Conservation (phyloP, 208 protist species). For the Leishmania tropica region DNA sequence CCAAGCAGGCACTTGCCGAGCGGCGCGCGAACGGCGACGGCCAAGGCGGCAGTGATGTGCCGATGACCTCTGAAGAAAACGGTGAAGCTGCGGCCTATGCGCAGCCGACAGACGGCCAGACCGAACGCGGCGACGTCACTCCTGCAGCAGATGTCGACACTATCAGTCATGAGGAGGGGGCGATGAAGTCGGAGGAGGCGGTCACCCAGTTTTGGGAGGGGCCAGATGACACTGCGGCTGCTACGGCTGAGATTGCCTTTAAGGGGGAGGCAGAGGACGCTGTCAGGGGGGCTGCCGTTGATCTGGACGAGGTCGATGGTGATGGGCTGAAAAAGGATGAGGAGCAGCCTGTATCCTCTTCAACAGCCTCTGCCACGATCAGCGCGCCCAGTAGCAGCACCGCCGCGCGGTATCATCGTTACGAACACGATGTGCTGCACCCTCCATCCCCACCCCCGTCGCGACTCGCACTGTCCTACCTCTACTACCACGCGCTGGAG, state of each 20-base stretch:
- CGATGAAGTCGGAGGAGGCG: background rate
- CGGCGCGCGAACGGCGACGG: background rate
- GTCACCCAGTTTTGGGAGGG: background rate
- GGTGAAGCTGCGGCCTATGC: background rate
- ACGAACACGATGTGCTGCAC: background rate
- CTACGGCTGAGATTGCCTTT: background rate
- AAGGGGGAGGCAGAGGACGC: background rate
- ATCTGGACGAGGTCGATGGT: background rate
- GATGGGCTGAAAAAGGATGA: background rate
- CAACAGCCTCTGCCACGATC: background rate
- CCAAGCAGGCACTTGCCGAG: background rate
- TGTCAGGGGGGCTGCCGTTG: background rate
- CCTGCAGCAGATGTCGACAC: background rate
- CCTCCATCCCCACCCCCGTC: constrained; percentile 14
- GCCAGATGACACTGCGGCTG: background rate
- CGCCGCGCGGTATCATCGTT: background rate
- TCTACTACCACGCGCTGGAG: constrained; percentile 65
- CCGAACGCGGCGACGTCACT: background rate
- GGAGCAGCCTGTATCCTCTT: background rate
- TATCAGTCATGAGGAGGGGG: background rate
- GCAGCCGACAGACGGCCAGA: background rate
- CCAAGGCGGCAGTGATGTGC: background rate
- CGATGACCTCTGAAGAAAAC: background rate
- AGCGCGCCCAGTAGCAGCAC: background rate
- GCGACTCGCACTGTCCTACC: constrained; percentile 45